Base-by-base conservation (phyloP, 2,329 filamentous ascomycete genomes). In the Pseudonectria foliicola region DNA sequence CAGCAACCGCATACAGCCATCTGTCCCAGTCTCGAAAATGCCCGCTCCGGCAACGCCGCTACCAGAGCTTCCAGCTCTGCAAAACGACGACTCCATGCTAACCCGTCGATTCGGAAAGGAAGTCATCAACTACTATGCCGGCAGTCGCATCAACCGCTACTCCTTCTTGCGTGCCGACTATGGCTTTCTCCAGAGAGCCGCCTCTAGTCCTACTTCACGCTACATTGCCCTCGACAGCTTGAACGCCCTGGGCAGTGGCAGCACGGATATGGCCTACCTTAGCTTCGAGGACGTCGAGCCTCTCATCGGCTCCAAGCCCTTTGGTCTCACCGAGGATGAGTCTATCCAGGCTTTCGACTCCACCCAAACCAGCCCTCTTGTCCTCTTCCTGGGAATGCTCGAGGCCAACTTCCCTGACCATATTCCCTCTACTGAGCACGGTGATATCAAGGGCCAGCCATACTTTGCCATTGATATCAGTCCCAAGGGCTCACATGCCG, bases 391-490 rank as follows among this genome's bases (percentile, higher is more conserved):
- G 18, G 90, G 90, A 0, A 62, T 95, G 31, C 79, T 94, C 47
- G 87, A 94, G 13, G 50, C 54, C 21, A 72, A 66, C 1, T 73
- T 83, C 33, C 54, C 40, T 8, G 41, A 44, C 6, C 31, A 34
- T 12, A 40, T 59, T 27, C 25, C 50, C n/a, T 55, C 58, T 15
- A 43, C 43, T 6, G 49, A 54, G 2, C 82, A 81, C 53, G 79
- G 77, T 40, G 77, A 77, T 31, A 93, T 94, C 56, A 74, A 69
- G 24, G 92, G 90, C 3, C 71, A 73, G 31, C 89, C 92, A 2
- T 93, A 80, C 63, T 98, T 96, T 56, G 90, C 89, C 2, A 60
- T 98, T 10, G 92, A 96, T 56, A 74, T 95, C 13, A 93, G 89
- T 3, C 82, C 87, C 0, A 77, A 73, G 43, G 80, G 75, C 2